Evolutionary conservation across 805 yeast species (phyloP), one percentile per base, ranked within the genome.

Genomic region (Schwanniomyces vanrijiae): DNA sequence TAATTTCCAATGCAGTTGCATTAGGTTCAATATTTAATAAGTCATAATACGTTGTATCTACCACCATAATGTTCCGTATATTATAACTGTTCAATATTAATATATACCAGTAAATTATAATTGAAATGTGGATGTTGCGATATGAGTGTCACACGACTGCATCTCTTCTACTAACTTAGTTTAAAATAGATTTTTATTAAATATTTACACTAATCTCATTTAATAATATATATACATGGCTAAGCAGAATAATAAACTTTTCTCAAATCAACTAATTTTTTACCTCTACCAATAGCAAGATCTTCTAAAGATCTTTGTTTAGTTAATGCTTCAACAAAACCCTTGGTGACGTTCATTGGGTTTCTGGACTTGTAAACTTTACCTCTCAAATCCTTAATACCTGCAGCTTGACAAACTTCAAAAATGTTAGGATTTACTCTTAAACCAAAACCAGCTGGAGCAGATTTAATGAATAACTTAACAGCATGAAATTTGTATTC

Each of bases 291-390:
- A 44, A 84, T 77, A 4, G 98, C 97, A 64, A 92, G 78, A 58
- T 90, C 96, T 59, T 88, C 95, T 58, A 89, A 77, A 2, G 95
- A 79, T 54, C 81, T 81, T 69, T 91, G 98, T 59, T 83, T 81
- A 43, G 78, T 75, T 54, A 94, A 78, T 1, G 97, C 97, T 65
- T 89, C 95, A 49, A 91, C 76, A 43, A 91, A 80, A 38, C 92
- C 94, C 72, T 91, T 90, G 48, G 89, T 89, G 42, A 91, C 95
- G 68, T 91, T 91, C 96, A 94, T 90, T 43, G 86, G 86, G 71
- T 92, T 94, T 76, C 98, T 82, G 31, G 96, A 88, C 60, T 90
- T 86, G 75, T 87, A 89, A 41, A 92, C 88, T 63, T 92, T 92
- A 4, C 95, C 97, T 58, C 90, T 82, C 59, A 94, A 73, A 69